Base-by-base conservation (phyloP, 164 flowering plant genomes). In the Piper longum region DNA sequence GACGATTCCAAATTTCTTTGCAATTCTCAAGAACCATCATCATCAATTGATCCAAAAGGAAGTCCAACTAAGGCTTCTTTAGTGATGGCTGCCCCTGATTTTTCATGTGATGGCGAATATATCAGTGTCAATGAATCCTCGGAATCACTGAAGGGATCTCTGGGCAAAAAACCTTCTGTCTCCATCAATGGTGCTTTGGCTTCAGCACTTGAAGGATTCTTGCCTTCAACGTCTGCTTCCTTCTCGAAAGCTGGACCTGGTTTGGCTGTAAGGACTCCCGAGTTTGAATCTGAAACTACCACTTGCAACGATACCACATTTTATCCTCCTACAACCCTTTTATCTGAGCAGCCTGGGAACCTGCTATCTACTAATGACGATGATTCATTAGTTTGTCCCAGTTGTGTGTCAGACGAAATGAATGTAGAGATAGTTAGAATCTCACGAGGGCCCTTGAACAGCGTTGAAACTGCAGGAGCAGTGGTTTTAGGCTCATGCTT, bases 121-220 rank as follows among this genome's bases (percentile, higher is more conserved):
- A 41, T 17, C 9, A 56, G 43, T 54, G 82, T 73, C 57, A 78
- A 73, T 26, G 62, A 12, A 14, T 39, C 26, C 11, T 55, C 64
- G 7, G 74, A 72, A 48, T 40, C 64, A 43, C 64, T 17, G 12
- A 43, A 68, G 44, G 80, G 67, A 59, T 60, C 74, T 62, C 43
- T 68, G 1, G 19, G 55, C 16, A 69, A 67, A 41, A 69, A 72
- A 57, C 77, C 66, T 57, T 43, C 78, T 63, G 9, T 76, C 59
- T 83, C 95, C 44, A 77, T 93, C 66, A 88, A 88, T 80, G 89
- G 79, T 71, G 96, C 96, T 67, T 69, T 89, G 66, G 95, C 95
- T 66, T 80, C 83, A 52, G 91, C 96, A 5, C 88, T 93, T 64
- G 73, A 84, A 60, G 84, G 84, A 43, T 82, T 90, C 55, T 52